Base-by-base conservation (phyloP, 2,329 filamentous ascomycete genomes). In the Metarhizium anisopliae region DNA sequence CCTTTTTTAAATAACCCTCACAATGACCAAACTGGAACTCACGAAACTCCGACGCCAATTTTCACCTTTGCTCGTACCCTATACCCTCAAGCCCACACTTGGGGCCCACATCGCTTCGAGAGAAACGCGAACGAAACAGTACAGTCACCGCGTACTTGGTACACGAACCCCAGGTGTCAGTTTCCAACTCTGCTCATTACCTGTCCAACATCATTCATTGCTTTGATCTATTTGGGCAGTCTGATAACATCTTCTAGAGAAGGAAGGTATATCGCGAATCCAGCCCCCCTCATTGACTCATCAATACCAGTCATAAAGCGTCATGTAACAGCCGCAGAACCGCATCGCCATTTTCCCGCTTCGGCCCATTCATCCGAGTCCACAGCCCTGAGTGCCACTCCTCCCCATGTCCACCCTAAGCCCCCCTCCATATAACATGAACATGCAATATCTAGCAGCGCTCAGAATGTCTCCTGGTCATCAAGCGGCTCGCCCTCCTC, bases 391-490 rank as follows among this genome's bases (percentile, higher is more conserved):
- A 30, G 18, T 38, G 30, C 16, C 53, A 6, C 40, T 32, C 18
- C 32, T 25, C 36, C 18, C 2, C n/a, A 35, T 20, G 13, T 29
- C 14, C 13, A 11, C 40, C 49, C 6, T 36, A n/a, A 13, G 36
- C 49, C 13, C 20, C 58, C 59, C 55, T 29, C 4, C 25, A 49
- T 30, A 16, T 13, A 30, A 29, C 32, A 49, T 6, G 7, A n/a
- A 6, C 36, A 51, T 25, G 47, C 36, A 49, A 40, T 7, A 13
- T 3, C 36, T 18, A 36, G 43, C 13, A 16, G 43, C 51, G 35
- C 51, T 66, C 73, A 90, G 66, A 90, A 90, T 54, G 87, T 91
- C 81, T 94, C 89, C 71, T 92, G 86, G 69, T 92, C 89, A 61
- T 85, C 86, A 57, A 83, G 72, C 18, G 73, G 83, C 65, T 91